Conservation (phyloP, 176 grass and related monocot genomes). For the Stipa capillata region DNA sequence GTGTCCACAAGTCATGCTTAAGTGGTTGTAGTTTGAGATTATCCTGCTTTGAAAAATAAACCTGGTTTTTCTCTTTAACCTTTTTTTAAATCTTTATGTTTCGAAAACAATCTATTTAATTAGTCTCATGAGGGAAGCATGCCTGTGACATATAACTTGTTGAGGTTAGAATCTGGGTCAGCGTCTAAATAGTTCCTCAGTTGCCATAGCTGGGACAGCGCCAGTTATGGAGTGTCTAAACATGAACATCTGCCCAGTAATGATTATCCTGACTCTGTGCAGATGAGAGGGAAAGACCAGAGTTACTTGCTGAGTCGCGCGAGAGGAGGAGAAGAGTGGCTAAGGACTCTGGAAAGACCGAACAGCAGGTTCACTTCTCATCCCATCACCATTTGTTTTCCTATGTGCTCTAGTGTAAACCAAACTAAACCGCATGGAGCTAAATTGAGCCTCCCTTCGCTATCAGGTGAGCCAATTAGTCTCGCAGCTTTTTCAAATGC, state of each 20-base stretch:
- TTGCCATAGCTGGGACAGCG: neutral
- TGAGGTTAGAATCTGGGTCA: neutral
- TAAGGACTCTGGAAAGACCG: constrained; percentile 74
- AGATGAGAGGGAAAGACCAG: constrained; percentile 92
- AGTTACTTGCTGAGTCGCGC: constrained; percentile 74
- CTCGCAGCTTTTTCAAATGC: constrained; percentile 87
- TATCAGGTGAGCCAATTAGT: constrained; percentile 86
- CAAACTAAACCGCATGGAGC: neutral
- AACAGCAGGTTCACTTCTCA: constrained; percentile 55
- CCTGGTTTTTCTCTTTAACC: neutral
- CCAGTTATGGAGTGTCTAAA: neutral
- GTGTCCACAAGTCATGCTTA: neutral
- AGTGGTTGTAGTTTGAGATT: neutral
- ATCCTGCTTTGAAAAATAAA: neutral
- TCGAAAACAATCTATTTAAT: neutral
- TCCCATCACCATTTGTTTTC: neutral
- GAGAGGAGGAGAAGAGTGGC: constrained; percentile 78
- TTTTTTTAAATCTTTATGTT: neutral
- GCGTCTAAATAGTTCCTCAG: neutral
- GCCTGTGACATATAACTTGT: neutral
- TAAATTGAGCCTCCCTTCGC: neutral
- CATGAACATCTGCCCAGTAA: neutral
- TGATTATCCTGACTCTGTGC: neutral
- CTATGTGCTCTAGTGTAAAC: neutral
- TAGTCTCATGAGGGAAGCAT: neutral